Conservation (phyloP, 768 basidiomycete genomes). For the Auricularia sp. region DNA sequence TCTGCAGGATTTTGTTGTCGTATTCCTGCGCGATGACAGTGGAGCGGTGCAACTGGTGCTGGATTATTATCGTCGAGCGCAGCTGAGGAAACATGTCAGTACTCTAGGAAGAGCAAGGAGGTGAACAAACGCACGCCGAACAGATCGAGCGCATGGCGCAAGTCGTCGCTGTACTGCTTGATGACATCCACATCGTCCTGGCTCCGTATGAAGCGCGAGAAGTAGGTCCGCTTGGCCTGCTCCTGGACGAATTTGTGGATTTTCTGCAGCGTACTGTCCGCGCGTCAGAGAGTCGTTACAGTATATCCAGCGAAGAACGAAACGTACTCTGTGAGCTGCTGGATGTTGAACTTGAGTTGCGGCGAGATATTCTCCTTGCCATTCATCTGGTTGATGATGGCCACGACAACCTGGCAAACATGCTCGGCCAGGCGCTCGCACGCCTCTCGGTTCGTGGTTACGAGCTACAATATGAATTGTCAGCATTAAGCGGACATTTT, state of each 20-base stretch:
- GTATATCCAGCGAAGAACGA: background rate
- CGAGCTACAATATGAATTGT: background rate
- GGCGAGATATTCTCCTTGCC: conserved; percentile 1
- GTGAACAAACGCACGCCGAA: background rate
- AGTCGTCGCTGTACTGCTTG: background rate
- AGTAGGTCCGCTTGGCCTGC: background rate
- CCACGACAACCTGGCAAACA: background rate
- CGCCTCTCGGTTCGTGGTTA: background rate
- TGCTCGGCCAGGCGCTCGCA: conserved; percentile 1
- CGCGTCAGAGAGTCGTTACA: background rate
- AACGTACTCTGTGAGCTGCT: background rate
- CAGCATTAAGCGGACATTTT: background rate
- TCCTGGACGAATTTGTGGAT: background rate
- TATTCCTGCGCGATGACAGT: background rate
- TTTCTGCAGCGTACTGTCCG: background rate
- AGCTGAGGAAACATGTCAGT: background rate
- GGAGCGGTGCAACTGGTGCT: background rate
- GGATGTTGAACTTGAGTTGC: background rate
- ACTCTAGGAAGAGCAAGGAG: background rate
- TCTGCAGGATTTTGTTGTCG: conserved; percentile 1
- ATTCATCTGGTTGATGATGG: conserved; percentile 1
- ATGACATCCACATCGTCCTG: conserved; percentile 1
- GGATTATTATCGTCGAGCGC: background rate
- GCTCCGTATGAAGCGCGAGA: conserved; percentile 3
- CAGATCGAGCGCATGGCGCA: conserved; percentile 1